phyloP scores from a whole-genome alignment of 176 grass and related monocot species.

The Aegilops bicornis region DNA sequence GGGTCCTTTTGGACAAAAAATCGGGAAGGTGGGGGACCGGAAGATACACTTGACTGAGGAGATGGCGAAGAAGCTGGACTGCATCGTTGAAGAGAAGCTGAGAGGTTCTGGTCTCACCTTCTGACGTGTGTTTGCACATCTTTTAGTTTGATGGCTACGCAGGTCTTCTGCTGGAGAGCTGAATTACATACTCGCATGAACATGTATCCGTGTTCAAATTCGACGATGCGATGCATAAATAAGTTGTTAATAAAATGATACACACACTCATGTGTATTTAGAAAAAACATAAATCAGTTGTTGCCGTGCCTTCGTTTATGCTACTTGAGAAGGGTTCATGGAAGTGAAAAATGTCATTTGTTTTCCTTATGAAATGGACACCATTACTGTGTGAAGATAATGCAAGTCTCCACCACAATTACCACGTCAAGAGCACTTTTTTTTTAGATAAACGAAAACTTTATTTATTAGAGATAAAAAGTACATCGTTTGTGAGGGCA shows the following conservation, averaged over 20 bases:
- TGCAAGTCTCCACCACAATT: no score
- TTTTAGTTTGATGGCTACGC: not conserved
- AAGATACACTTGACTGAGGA: not conserved
- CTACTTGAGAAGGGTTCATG: no score
- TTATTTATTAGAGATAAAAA: no score
- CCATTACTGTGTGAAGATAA: no score
- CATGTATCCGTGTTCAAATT: not conserved
- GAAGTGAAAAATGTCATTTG: no score
- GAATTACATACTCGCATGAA: not conserved
- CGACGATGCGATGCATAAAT: not conserved
- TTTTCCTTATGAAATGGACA: no score
- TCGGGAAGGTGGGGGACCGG: slow-evolving; percentile 18
- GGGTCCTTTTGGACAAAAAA: no score
- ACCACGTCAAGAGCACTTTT: no score
- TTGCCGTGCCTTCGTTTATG: no score
- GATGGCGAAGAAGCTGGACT: not conserved
- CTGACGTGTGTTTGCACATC: not conserved
- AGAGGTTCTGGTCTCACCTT: slow-evolving; percentile 27
- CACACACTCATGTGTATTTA: no score
- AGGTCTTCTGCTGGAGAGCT: not conserved
- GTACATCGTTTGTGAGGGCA: no score
- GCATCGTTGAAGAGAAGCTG: slow-evolving; percentile 4
- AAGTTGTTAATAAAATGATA: not conserved
- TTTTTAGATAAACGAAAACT: no score
- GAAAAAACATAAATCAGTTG: not conserved